Conservation (phyloP, 2,329 filamentous ascomycete species). For the Fusarium palustre region DNA sequence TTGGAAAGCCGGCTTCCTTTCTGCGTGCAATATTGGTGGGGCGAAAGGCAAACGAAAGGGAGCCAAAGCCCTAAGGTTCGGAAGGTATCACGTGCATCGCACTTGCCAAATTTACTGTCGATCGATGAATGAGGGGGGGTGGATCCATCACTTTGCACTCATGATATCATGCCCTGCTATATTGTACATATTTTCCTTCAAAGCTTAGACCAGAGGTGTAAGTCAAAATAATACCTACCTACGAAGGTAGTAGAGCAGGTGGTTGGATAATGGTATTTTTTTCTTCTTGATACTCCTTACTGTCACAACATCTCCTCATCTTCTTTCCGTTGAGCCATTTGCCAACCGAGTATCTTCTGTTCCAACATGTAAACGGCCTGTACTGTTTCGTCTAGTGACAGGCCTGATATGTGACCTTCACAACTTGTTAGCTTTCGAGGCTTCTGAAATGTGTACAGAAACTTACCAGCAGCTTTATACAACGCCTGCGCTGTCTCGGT, state of each 20-base stretch:
- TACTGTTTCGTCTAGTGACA: slow-evolving; percentile 51
- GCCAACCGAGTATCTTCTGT: slow-evolving; percentile 52
- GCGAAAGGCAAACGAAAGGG: slow-evolving; percentile 48
- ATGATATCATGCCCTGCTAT: slow-evolving; percentile 28
- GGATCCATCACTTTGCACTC: slow-evolving; percentile 5
- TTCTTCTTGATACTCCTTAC: neutral
- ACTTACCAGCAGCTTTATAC: slow-evolving; percentile 52
- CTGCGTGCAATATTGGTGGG: slow-evolving; percentile 60
- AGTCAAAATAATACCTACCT: neutral
- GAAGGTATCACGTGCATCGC: slow-evolving; percentile 47
- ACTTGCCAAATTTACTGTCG: neutral
- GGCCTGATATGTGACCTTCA: slow-evolving; percentile 50
- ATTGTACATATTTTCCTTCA: neutral
- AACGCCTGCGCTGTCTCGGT: slow-evolving; percentile 48
- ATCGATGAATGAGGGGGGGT: neutral
- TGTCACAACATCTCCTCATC: neutral
- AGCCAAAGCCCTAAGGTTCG: slow-evolving; percentile 53
- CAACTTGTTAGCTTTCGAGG: slow-evolving; percentile 20
- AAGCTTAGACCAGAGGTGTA: neutral
- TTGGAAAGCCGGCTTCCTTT: slow-evolving; percentile 50
- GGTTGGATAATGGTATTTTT: neutral
- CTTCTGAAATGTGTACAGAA: neutral
- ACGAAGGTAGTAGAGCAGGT: too few species aligned
- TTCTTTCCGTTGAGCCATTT: slow-evolving; percentile 33
- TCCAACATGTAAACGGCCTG: slow-evolving; percentile 56